Base-by-base conservation (phyloP, 176 grass and related monocot species). In the Oryza meridionalis region DNA sequence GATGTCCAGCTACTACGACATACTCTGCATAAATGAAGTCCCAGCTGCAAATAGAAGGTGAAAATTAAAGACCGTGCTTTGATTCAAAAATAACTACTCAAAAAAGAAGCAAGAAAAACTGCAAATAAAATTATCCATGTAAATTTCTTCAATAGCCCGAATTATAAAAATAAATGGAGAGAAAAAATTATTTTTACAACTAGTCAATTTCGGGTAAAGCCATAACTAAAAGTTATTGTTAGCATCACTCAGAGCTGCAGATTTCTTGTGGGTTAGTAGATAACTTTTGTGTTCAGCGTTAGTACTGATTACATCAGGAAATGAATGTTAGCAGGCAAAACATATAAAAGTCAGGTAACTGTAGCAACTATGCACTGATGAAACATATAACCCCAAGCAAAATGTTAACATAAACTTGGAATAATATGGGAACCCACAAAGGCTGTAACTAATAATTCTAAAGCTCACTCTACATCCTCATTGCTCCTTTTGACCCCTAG, bases 11-110 rank as follows among this genome's bases (percentile, higher is more conserved):
- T 80, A 40, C 96, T 82, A 95, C 83, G 0, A 98, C 89, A 69
- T 98, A 98, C 77, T 98, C 96, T 75, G 96, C 91, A 87, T 98
- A 98, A 87, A 98, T 98, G 81, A 98, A 98, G 83, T 98, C 96
- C 96, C 96, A 98, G 77, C 94, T 96, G 85, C 80, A 86, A 77
- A 85, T 46, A 13, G 74, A 5, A 84, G 51, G 72, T 73, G 59
- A 55, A 26, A 72, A 68, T 65, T 49, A 65, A 26, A 82, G 72
- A 62, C 7, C 16, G 70, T 40, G 66, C 71, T 43, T 58, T 8
- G 53, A 9, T 58, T n/a, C 4, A 51, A 17, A 51, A 51, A 17
- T 0, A 51, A 46, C 2, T 17, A 51, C 15, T 16, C 16, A 51
- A 16, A 51, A 17, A 51, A 42, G 40, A 43, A 10, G 42, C 12